Evolutionary conservation across 139 green algal species (phyloP).

Genomic region (Ettlia oleoabundans): DNA sequence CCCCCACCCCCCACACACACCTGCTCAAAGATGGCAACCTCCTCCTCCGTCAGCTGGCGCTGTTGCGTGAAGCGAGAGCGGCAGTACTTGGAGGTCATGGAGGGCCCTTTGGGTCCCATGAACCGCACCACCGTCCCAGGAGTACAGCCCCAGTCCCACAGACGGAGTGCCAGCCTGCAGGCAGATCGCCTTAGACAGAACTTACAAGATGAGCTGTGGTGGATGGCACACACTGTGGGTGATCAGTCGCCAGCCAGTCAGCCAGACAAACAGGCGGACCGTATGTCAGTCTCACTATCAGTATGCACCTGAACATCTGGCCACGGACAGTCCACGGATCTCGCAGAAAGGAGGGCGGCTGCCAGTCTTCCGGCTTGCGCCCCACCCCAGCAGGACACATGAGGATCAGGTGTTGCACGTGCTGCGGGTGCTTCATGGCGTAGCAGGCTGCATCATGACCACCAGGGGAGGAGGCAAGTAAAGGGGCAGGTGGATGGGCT

Average conservation of each 20-base stretch:
- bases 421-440: conserved; percentile 80
- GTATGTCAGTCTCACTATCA: neutral
- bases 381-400: conserved; percentile 86
- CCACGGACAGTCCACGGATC: conserved; percentile 49
- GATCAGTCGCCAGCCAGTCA: neutral
- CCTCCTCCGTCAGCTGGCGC: conserved; percentile 18
- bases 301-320: conserved; percentile 51
- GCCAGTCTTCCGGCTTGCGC: conserved; percentile 65
- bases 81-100: conserved; percentile 61
- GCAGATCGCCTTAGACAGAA: neutral
- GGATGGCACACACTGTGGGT: neutral
- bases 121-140: conserved; percentile 74
- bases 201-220: neutral
- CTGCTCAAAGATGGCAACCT: conserved; percentile 23
- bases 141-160: conserved; percentile 78
- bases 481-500: neutral
- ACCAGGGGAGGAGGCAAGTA: neutral
- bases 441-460: conserved; percentile 77
- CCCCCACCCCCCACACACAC: neutral
- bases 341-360: conserved; percentile 43
- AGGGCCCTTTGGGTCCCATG: conserved; percentile 74
- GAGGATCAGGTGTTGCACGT: conserved; percentile 87
- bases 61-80: conserved; percentile 53
- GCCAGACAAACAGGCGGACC: too few species aligned
- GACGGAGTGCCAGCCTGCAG: conserved; percentile 24